phyloP scores from a whole-genome alignment of 2,329 filamentous ascomycete species.

The Verticillium klebahnii region DNA sequence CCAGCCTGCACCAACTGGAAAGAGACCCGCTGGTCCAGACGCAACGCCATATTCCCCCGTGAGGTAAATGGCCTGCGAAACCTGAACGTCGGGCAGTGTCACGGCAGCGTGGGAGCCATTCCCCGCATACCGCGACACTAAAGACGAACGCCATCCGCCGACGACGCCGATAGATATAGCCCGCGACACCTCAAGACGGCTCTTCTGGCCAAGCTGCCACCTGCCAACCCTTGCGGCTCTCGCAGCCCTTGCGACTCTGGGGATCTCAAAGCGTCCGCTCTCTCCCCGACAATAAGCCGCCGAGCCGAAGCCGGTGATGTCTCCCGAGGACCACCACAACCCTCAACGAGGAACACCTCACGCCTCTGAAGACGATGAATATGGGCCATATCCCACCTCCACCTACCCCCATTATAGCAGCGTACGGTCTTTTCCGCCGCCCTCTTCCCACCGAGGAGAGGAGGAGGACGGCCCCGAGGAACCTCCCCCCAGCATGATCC shows the following conservation, averaged over 20 bases:
- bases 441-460: conserved; percentile 1
- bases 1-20: not conserved
- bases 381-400: conserved; percentile 25
- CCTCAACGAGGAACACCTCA: conserved; percentile 17
- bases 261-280: not conserved
- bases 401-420: conserved; percentile 15
- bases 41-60: not conserved
- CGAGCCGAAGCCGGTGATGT: conserved; percentile 28
- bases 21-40: not conserved
- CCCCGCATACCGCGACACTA: conserved; percentile 48
- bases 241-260: not conserved
- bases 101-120: conserved; percentile 53
- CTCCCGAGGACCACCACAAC: conserved; percentile 42
- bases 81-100: conserved; percentile 50
- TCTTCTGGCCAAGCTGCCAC: not conserved
- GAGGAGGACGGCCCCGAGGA: conserved; percentile 7
- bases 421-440: conserved; percentile 12
- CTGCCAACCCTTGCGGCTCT: not conserved
- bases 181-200: not conserved
- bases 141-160: conserved; percentile 7
- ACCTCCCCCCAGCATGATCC: conserved; percentile 12
- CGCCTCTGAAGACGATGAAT: conserved; percentile 26
- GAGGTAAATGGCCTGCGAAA: conserved; percentile 53
- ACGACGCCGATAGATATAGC: not conserved
- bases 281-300: not conserved